These are phyloP conservation scores for Diaporthe caulivora DNA, from an alignment of 2,329 filamentous ascomycete genomes.

Conservation along the genomic window DNA sequence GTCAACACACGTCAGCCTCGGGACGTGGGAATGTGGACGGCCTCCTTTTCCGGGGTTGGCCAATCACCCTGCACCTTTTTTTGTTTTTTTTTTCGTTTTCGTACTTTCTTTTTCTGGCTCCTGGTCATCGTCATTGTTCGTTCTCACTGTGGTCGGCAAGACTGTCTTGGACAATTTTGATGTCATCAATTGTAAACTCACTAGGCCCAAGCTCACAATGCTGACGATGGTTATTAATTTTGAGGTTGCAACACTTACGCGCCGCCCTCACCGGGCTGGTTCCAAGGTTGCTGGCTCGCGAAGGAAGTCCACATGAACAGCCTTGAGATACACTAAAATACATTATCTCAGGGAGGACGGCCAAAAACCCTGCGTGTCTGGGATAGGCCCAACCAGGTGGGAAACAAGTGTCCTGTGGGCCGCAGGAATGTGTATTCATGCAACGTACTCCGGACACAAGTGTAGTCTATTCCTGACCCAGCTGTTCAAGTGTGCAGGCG, in stretches of 20 bases:
- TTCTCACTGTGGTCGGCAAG: not conserved
- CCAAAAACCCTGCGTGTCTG: not conserved
- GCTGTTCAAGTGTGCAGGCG: not conserved
- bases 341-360: not conserved
- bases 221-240: not conserved
- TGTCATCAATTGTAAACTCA: not conserved
- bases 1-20: constrained; percentile 23
- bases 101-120: too few species aligned
- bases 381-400: not conserved
- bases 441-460: not conserved
- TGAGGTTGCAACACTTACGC: not conserved
- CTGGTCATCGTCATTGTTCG: not conserved
- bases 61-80: not conserved
- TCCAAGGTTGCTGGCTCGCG: not conserved
- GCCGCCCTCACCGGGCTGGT: not conserved
- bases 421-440: not conserved
- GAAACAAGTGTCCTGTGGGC: not conserved
- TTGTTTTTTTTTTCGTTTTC: too few species aligned
- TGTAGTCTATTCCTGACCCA: constrained; percentile 7
- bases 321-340: not conserved
- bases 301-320: not conserved
- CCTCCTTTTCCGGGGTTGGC: not conserved
- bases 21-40: constrained; percentile 3
- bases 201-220: not conserved
- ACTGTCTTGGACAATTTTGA: not conserved